Evolutionary conservation across 2,329 filamentous ascomycete genomes (phyloP), one percentile per base, ranked within the genome.

Genomic region (Calonectria naviculata): DNA sequence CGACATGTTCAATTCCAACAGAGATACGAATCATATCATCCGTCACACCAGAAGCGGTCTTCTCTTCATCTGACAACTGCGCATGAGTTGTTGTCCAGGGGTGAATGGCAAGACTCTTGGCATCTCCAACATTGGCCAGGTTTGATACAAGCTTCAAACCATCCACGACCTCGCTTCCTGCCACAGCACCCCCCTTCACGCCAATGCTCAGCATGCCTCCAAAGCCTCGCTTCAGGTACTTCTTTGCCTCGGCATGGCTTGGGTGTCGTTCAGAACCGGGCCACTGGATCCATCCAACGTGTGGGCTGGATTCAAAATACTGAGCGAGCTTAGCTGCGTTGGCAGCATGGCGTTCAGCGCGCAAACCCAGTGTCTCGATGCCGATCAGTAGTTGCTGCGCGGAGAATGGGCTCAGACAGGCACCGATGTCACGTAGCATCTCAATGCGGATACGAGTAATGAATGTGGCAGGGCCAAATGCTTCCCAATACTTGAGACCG

Each of bases 11-110:
- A 1, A 93, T 97, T 63, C 96, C 96, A 70, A 98, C 95, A 0
- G 95, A 98, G 80, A 98, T 97, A 73, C 96, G 94, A 83, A 98
- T 98, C 44, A 95, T 91, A 80, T 97, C 96, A 89, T 94, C 92
- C 19, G 94, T 97, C 15, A 97, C 94, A 78, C 96, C 96, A 26
- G 94, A 96, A 80, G 86, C 91, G 64, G 88, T 81, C 84, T 92
- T 94, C 88, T 98, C 96, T 81, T 95, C 89, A 34, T 96, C 93
- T 26, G 88, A 91, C 69, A 98, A 88, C 86, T 98, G 96, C 87
- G 97, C 94, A 83, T 98, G 96, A 3, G 96, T 98, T 3, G 96
- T 98, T 7, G 92, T 94, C 94, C 95, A 98, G 26, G 96, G 96
- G 84, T 98, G 95, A 78, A 98, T 97, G 28, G 95, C 95, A 73